These are phyloP conservation scores for Aegilops umbellulata DNA, from an alignment of 176 grass and related monocot species.

Conservation along the genomic window DNA sequence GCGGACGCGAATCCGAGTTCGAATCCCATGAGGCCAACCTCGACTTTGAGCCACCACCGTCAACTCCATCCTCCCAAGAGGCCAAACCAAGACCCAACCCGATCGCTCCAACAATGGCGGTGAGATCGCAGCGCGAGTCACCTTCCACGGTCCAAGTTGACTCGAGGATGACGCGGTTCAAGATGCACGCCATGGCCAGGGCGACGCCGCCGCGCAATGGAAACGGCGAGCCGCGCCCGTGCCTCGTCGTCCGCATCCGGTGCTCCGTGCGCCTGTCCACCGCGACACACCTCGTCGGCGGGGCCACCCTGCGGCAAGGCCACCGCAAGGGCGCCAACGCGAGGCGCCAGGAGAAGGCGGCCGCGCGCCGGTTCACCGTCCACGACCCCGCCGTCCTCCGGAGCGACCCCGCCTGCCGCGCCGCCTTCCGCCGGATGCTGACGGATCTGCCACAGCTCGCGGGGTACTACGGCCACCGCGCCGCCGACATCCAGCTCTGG, in stretches of 20 bases:
- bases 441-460: neutral
- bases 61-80: too few relatives aligned
- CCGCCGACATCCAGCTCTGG: neutral
- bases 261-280: neutral
- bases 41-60: too few relatives aligned
- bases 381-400: neutral
- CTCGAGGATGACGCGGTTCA: neutral
- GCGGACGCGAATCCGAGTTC: too few relatives aligned
- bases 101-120: neutral
- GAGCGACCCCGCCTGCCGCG: neutral
- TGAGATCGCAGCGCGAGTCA: neutral
- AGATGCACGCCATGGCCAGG: neutral
- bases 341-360: too few relatives aligned
- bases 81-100: neutral
- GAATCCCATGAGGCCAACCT: neutral
- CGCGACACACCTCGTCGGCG: neutral
- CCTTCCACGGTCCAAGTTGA: neutral
- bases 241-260: neutral
- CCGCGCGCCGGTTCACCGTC: neutral
- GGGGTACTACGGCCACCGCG: neutral
- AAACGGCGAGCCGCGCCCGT: neutral
- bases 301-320: neutral
- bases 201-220: neutral
- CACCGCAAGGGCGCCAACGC: neutral
- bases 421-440: neutral